phyloP scores from a whole-genome alignment of 2,329 filamentous ascomycete genomes.

The Cladosporium halotolerans region DNA sequence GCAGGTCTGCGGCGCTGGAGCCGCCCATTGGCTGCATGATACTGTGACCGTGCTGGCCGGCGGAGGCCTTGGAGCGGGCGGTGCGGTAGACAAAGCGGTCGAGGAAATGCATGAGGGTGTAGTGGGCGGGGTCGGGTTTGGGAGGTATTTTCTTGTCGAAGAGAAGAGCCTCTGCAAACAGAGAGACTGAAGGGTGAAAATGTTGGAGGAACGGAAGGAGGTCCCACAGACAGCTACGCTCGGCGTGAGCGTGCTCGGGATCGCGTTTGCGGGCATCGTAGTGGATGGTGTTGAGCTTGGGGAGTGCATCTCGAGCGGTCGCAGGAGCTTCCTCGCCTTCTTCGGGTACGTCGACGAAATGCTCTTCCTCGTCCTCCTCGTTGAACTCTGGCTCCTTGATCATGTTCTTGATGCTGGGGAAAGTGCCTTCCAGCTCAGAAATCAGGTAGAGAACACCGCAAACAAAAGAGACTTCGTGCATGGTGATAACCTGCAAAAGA shows the following conservation, averaged over 20 bases:
- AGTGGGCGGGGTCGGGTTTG: constrained; percentile 84
- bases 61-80: constrained; percentile 59
- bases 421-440: constrained; percentile 69
- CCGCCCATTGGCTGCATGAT: constrained; percentile 93
- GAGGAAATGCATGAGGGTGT: constrained; percentile 89
- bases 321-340: constrained; percentile 43
- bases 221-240: constrained; percentile 90
- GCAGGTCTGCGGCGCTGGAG: constrained; percentile 52
- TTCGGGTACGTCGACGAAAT: constrained; percentile 60
- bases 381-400: constrained; percentile 70
- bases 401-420: constrained; percentile 73
- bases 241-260: constrained; percentile 88
- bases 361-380: constrained; percentile 56
- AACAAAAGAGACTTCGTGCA: constrained; percentile 89
- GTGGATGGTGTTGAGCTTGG: constrained; percentile 9
- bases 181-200: constrained; percentile 86
- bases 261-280: constrained; percentile 91
- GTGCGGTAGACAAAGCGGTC: constrained; percentile 99
- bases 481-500: constrained; percentile 74
- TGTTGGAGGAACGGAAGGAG: constrained; percentile 72
- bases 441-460: constrained; percentile 90
- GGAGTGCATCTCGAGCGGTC: constrained; percentile 17
- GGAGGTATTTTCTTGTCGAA: constrained; percentile 64
- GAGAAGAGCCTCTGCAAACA: constrained; percentile 71
- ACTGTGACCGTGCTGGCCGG: constrained; percentile 65